These are phyloP conservation scores for Coprinellus aureogranulatus DNA, from an alignment of 768 basidiomycete species.

Conservation along the genomic window DNA sequence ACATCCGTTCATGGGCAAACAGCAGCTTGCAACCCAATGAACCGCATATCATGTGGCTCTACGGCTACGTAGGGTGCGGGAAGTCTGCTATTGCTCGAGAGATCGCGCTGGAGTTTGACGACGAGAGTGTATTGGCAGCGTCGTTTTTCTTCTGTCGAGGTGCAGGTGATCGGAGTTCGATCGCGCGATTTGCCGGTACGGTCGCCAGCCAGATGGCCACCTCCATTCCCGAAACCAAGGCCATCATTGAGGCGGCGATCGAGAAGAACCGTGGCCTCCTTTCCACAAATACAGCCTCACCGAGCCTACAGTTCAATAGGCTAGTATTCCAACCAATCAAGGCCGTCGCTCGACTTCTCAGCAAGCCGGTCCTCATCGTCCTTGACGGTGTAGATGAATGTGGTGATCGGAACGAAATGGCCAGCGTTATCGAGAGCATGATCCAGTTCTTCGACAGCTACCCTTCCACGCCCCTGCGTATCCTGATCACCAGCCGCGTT, in stretches of 20 bases:
- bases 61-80: neutral
- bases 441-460: neutral
- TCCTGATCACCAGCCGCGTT: neutral
- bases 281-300: neutral
- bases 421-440: neutral
- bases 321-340: neutral
- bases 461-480: neutral
- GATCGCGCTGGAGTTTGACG: neutral
- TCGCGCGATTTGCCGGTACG: neutral
- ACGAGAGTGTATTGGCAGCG: neutral
- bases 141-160: neutral
- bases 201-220: neutral
- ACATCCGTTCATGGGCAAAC: neutral
- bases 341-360: neutral
- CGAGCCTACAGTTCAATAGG: neutral
- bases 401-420: neutral
- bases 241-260: neutral
- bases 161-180: neutral
- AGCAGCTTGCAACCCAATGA: neutral
- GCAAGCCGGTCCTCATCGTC: neutral
- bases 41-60: neutral
- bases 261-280: neutral
- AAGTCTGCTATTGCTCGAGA: neutral
- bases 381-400: slow-evolving; percentile 3
- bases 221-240: neutral